These are phyloP conservation scores for Tricholoma matsutake DNA, from an alignment of 768 basidiomycete genomes.

Conservation along the genomic window DNA sequence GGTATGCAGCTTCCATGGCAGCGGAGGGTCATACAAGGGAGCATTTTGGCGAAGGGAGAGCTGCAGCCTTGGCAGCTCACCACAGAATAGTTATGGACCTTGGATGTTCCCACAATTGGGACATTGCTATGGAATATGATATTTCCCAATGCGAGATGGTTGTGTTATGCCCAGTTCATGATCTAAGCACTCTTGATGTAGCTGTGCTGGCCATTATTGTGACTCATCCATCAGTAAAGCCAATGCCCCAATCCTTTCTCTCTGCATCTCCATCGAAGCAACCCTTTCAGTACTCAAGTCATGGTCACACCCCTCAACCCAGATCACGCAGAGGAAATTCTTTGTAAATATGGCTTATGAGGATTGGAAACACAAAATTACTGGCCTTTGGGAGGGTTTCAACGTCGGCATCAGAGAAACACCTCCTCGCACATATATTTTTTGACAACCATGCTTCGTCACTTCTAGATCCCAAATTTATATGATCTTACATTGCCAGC, in stretches of 20 bases:
- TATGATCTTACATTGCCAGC: conserved; percentile 28
- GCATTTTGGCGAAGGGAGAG: background rate
- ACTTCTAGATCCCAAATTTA: conserved; percentile 23
- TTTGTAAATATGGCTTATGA: too few relatives aligned
- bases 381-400: conserved; percentile 17
- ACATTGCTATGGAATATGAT: conserved; percentile 15
- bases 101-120: too few relatives aligned
- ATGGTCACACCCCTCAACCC: conserved; percentile 18
- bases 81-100: background rate
- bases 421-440: conserved; percentile 18
- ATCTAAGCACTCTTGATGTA: conserved; percentile 13
- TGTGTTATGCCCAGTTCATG: conserved; percentile 9
- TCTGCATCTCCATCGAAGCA: background rate
- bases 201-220: conserved; percentile 5
- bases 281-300: conserved; percentile 17
- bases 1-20: background rate
- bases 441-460: conserved; percentile 35
- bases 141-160: conserved; percentile 19
- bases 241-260: background rate
- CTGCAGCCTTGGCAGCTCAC: background rate
- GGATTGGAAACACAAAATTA: conserved; percentile 22
- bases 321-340: conserved; percentile 7
- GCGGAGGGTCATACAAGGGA: background rate
- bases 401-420: conserved; percentile 27
- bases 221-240: background rate